These are phyloP conservation scores for Seiridium cupressi DNA, from an alignment of 2,329 filamentous ascomycete species.

Conservation along the genomic window DNA sequence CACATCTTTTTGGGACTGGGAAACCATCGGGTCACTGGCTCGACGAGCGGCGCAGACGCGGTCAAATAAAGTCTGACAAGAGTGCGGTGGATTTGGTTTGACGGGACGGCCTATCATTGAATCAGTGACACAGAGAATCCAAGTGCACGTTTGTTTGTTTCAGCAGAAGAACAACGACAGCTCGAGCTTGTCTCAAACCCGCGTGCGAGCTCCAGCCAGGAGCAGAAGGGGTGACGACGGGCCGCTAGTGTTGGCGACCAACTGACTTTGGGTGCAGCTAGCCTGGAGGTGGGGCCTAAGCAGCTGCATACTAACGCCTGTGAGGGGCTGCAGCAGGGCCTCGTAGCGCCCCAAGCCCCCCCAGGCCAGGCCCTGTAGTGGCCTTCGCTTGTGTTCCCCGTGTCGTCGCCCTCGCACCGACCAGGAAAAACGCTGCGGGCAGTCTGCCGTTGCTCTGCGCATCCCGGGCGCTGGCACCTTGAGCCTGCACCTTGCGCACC, in stretches of 20 bases:
- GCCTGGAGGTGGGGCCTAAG: background rate
- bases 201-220: slow-evolving; percentile 1
- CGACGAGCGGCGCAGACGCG: too few species aligned
- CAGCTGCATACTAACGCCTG: background rate
- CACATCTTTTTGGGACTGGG: background rate
- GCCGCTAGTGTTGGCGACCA: slow-evolving; percentile 3
- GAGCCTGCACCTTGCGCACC: background rate
- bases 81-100: background rate
- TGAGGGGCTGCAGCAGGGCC: background rate
- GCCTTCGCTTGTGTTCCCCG: background rate
- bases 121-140: background rate
- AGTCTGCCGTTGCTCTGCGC: background rate
- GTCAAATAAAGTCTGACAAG: background rate
- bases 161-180: background rate
- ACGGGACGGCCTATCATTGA: background rate
- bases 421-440: background rate
- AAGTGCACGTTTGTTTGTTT: slow-evolving; percentile 5
- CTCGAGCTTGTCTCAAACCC: background rate
- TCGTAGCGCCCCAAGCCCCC: background rate
- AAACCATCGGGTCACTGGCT: too few species aligned
- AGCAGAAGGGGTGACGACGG: background rate
- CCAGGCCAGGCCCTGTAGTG: background rate
- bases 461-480: background rate
- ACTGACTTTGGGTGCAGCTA: slow-evolving; percentile 2
- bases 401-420: background rate